Evolutionary conservation across 805 yeast genomes (phyloP).

Genomic region (Maudiozyma barnettii): DNA sequence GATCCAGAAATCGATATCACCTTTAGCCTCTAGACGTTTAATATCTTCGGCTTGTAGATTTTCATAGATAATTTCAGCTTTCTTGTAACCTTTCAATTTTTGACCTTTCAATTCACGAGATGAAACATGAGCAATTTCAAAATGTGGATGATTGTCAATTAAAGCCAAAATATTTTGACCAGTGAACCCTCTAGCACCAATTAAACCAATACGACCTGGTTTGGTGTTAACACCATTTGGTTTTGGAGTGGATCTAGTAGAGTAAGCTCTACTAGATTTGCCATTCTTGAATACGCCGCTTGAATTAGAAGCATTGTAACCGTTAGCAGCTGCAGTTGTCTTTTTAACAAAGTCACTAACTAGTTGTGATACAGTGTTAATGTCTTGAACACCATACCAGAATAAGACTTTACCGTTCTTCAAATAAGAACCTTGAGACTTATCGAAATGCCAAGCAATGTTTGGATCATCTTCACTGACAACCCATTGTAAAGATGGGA

Average conservation of each 20-base stretch:
- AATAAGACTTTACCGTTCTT: conserved; percentile 83
- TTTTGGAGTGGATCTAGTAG: conserved; percentile 49
- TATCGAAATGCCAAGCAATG: conserved; percentile 82
- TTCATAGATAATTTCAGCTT: conserved; percentile 68
- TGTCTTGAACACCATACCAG: conserved; percentile 82
- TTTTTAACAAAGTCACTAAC: conserved; percentile 44
- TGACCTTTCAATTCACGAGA: conserved; percentile 91
- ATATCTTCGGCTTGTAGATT: conserved; percentile 85
- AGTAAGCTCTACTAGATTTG: conserved; percentile 44
- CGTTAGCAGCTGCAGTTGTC: conserved; percentile 26
- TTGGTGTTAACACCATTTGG: conserved; percentile 51
- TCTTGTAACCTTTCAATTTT: conserved; percentile 78
- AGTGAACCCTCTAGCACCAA: conserved; percentile 97
- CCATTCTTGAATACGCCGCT: conserved; percentile 41
- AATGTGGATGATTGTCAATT: conserved; percentile 77
- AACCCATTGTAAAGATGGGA: conserved; percentile 70
- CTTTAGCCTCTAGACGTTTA: conserved; percentile 59
- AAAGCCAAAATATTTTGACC: conserved; percentile 87
- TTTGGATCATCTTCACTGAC: conserved; percentile 86
- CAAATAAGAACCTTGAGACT: conserved; percentile 88
- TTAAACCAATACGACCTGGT: conserved; percentile 73
- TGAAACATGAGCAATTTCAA: conserved; percentile 87
- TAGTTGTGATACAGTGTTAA: conserved; percentile 51
- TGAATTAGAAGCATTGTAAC: conserved; percentile 15
- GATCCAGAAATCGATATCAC: conserved; percentile 91